Evolutionary conservation across 176 grass and related monocot genomes (phyloP), one percentile per base, ranked within the genome.

Genomic region (Paspalum notatum): DNA sequence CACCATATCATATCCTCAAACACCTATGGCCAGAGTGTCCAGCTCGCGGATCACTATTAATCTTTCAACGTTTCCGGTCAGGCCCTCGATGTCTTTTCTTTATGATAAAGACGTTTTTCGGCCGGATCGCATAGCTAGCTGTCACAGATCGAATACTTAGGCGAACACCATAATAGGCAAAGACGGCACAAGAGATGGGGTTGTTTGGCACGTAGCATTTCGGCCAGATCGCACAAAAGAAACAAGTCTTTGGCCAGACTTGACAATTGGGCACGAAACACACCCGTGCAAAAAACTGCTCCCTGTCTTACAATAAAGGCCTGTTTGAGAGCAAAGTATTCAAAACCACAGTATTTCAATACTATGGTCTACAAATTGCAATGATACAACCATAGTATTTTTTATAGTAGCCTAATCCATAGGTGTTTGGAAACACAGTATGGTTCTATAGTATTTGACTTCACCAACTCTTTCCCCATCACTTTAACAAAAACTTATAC

Each of bases 171-270:
- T 16, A 52, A 62, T 40, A 50, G 54, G 65, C 32, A 47, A 47
- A 69, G 42, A 24, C 27, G 7, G 52, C 63, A 76, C 22, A 46
- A 60, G 42, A 37, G 6, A 6, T 0, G 8, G n/a, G n/a, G 3
- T 32, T 5, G 16, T 51, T 61, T 43, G 77, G 46, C 39, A 49
- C 26, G 27, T 68, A 74, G 73, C 50, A 25, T 32, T 85, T 68
- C n/a, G 54, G 72, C 9, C 37, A 54, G 37, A 52, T 59, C 20
- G 54, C 78, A 76, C 21, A 38, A n/a, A 75, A 37, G 21, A 67
- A 44, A 17, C 56, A 21, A 17, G 20, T 58, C 37, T 74, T 44
- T 49, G 54, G 53, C 79, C 37, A 61, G 6, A 18, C 7, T 20
- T 72, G 42, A 67, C 61, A 68, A 60, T 9, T 48, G 20, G 20